Conservation (phyloP, 176 grass and related monocot genomes). For the Chloris gayana region DNA sequence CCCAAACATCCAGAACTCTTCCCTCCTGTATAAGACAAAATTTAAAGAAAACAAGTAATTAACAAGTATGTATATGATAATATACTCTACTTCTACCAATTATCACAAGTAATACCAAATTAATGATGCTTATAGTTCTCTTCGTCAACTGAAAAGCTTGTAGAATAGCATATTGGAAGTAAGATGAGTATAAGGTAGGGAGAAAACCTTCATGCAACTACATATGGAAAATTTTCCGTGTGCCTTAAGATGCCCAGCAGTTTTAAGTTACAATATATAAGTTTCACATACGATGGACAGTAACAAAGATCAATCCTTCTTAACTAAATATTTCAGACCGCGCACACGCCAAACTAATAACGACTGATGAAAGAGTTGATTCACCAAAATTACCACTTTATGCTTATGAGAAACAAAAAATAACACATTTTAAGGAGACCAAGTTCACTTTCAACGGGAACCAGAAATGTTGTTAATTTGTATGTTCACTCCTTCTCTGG, state of each 20-base stretch:
- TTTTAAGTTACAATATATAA: not conserved
- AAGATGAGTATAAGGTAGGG: not conserved
- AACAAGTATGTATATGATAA: not conserved
- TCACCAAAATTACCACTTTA: not conserved
- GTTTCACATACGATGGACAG: not conserved
- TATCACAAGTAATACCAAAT: slow-evolving; percentile 11
- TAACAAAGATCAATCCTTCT: not conserved
- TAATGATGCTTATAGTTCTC: not conserved
- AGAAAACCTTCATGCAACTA: not conserved
- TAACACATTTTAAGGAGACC: not conserved
- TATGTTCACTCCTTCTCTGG: not conserved
- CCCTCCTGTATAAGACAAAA: slow-evolving; percentile 56
- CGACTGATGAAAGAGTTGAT: not conserved
- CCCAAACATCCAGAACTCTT: slow-evolving; percentile 75
- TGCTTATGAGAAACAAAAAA: slow-evolving; percentile 5
- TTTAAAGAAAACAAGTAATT: slow-evolving; percentile 31
- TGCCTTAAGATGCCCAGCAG: not conserved
- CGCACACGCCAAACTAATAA: not conserved
- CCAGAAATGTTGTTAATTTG: not conserved
- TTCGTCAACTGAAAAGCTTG: slow-evolving; percentile 24
- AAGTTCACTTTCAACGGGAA: slow-evolving; percentile 4
- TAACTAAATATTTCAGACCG: slow-evolving; percentile 23
- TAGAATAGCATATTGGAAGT: not conserved
- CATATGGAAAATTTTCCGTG: not conserved
- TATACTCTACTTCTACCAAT: slow-evolving; percentile 25